Conservation (phyloP, 805 yeast species). For the Groenewaldozyma tartarivorans region DNA sequence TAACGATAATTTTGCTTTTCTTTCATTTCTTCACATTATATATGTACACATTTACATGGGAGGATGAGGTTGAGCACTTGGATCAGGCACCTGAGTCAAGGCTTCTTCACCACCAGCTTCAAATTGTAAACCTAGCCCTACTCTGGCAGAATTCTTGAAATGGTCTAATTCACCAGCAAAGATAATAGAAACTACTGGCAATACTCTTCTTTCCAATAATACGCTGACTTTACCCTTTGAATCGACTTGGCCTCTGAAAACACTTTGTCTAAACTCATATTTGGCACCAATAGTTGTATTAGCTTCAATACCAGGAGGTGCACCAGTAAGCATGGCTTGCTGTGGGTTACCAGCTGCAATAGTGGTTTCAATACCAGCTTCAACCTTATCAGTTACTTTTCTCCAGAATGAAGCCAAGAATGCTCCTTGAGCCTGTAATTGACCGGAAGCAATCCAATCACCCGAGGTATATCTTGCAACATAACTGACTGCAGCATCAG, state of each 20-base stretch:
- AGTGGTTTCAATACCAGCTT: constrained; percentile 34
- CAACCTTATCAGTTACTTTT: constrained; percentile 84
- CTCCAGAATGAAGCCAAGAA: constrained; percentile 87
- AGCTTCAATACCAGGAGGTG: constrained; percentile 82
- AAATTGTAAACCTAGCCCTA: constrained; percentile 92
- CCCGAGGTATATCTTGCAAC: constrained; percentile 83
- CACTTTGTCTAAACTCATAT: constrained; percentile 93
- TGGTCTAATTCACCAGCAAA: constrained; percentile 94
- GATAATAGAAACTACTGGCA: constrained; percentile 81
- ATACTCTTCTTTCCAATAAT: constrained; percentile 84
- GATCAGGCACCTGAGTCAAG: constrained; percentile 41
- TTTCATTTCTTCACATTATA: no score
- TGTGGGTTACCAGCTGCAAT: constrained; percentile 29
- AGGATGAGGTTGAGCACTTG: constrained; percentile 20
- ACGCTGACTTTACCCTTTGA: constrained; percentile 84
- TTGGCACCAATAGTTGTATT: constrained; percentile 91
- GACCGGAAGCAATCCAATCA: constrained; percentile 90
- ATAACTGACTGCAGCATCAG: constrained; percentile 85
- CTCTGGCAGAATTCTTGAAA: constrained; percentile 60
- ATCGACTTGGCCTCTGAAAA: constrained; percentile 91
- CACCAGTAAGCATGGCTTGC: constrained; percentile 69
- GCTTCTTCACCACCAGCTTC: constrained; percentile 93
- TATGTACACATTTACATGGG: constrained; percentile 18
- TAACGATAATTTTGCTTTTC: not conserved
- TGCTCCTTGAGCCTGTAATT: constrained; percentile 87